Evolutionary conservation across 2,329 filamentous ascomycete genomes (phyloP), one percentile per base, ranked within the genome.

Genomic region (Pseudopyricularia cyperi): DNA sequence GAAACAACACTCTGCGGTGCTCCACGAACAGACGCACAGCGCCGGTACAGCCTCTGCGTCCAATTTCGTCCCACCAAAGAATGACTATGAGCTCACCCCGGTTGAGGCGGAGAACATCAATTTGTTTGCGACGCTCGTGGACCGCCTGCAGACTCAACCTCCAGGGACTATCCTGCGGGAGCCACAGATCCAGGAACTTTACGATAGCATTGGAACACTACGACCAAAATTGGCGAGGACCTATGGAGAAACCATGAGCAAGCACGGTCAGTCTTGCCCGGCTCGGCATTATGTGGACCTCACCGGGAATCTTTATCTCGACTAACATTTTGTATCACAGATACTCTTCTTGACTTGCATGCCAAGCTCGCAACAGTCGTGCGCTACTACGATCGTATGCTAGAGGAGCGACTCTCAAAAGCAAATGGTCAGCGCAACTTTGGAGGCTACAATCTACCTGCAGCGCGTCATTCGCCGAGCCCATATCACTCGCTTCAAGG

Each of bases 171-270:
- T 98, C 51, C 69, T 98, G n/a, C 79, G 93, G 48, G 93, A 98
- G 62, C 93, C 93, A 2, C 93, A 97, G 65, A 96, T 98, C 50
- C 93, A 98, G 67, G 93, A 98, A 68, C 74, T 98, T 4, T 98
- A 98, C 65, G 93, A 97, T 63, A 94, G 90, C 60, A 97, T 98
- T 60, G 89, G 91, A n/a, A 78, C 89, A 15, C 71, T 98, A 56
- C 80, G 93, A 49, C 93, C 93, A 1, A 98, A 98, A 66, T 74
- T 98, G 52, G 93, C 93, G 4, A 80, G 93, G 53, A 96, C 91
- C 0, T 96, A 97, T 63, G 93, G 93, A 52, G 93, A 98, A 71
- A 96, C 93, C 0, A 97, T 98, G 93, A 97, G 93, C 78, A 98
- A 98, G 68, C 93, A 97, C 66, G 90, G 88, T 88, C 71, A 64